These are phyloP conservation scores for Heterobasidion occidentale DNA, from an alignment of 1,284 basidiomycete genomes.

Conservation along the genomic window DNA sequence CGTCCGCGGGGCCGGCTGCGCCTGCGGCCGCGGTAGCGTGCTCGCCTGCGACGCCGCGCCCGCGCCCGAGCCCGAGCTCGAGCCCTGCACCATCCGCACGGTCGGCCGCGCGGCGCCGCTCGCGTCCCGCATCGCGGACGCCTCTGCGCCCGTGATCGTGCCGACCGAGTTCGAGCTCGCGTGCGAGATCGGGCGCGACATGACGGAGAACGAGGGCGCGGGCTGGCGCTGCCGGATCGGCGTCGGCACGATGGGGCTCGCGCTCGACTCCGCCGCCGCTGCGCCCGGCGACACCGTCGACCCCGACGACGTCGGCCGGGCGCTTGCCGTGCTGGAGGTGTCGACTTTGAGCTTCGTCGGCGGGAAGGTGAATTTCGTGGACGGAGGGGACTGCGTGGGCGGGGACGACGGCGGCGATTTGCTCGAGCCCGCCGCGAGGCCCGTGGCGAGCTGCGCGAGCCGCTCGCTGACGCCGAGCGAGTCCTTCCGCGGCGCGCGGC, in stretches of 20 bases:
- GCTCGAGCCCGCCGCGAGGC: neutral
- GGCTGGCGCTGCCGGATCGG: slow-evolving; percentile 55
- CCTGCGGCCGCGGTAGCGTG: neutral
- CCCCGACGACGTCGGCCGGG: neutral
- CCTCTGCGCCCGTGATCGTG: slow-evolving; percentile 7
- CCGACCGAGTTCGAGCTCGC: slow-evolving; percentile 7
- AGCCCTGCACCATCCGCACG: slow-evolving; percentile 9
- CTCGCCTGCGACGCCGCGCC: neutral
- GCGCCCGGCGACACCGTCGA: neutral
- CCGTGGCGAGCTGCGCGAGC: slow-evolving; percentile 12
- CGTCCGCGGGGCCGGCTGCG: neutral
- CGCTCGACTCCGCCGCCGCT: neutral
- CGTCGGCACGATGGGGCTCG: slow-evolving; percentile 43
- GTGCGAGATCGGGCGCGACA: slow-evolving; percentile 41
- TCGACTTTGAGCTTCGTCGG: slow-evolving; percentile 6
- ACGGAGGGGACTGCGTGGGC: neutral
- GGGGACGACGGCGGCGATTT: neutral
- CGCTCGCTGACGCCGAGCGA: slow-evolving; percentile 13
- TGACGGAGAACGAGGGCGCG: slow-evolving; percentile 59
- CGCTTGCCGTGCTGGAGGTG: neutral
- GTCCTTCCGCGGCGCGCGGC: slow-evolving; percentile 1
- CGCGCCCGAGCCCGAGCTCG: slow-evolving; percentile 2
- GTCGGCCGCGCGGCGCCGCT: slow-evolving; percentile 1
- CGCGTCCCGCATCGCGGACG: slow-evolving; percentile 3
- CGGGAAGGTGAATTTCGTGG: neutral